These are phyloP conservation scores for Pythium pectinolyticum DNA, from an alignment of 352 stramenopile genomes.

Conservation along the genomic window DNA sequence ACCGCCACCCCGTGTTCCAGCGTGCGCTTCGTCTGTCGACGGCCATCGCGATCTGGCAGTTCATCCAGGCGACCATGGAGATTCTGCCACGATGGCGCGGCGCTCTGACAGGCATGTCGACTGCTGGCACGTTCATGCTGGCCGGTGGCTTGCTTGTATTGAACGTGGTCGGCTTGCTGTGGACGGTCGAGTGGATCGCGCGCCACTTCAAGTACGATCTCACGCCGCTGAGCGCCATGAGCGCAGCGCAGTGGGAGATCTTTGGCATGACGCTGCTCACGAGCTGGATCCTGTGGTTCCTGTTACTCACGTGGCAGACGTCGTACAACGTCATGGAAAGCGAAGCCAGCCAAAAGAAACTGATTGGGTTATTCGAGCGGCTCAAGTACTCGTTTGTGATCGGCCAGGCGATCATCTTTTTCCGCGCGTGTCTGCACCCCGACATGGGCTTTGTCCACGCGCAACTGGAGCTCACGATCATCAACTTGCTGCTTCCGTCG, in stretches of 20 bases:
- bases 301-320: constrained; percentile 66
- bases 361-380: constrained; percentile 69
- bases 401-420: constrained; percentile 78
- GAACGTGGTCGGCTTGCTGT: constrained; percentile 64
- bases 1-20: constrained; percentile 83
- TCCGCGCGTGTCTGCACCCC: constrained; percentile 74
- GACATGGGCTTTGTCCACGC: constrained; percentile 87
- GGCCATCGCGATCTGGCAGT: constrained; percentile 81
- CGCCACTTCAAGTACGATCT: constrained; percentile 68
- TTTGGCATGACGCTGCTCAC: constrained; percentile 79
- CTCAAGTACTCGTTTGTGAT: constrained; percentile 84
- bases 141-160: constrained; percentile 57
- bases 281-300: constrained; percentile 82
- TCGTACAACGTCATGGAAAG: constrained; percentile 51
- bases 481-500: constrained; percentile 82
- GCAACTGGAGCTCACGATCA: constrained; percentile 87
- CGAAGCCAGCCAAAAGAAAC: constrained; percentile 63
- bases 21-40: constrained; percentile 75
- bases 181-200: constrained; percentile 75
- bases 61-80: constrained; percentile 83
- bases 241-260: constrained; percentile 73
- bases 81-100: constrained; percentile 75
- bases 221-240: constrained; percentile 68
- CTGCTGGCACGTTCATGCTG: constrained; percentile 52
- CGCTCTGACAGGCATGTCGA: constrained; percentile 55